phyloP scores from a whole-genome alignment of 2,329 filamentous ascomycete species.

The Dactylellina cionopaga region DNA sequence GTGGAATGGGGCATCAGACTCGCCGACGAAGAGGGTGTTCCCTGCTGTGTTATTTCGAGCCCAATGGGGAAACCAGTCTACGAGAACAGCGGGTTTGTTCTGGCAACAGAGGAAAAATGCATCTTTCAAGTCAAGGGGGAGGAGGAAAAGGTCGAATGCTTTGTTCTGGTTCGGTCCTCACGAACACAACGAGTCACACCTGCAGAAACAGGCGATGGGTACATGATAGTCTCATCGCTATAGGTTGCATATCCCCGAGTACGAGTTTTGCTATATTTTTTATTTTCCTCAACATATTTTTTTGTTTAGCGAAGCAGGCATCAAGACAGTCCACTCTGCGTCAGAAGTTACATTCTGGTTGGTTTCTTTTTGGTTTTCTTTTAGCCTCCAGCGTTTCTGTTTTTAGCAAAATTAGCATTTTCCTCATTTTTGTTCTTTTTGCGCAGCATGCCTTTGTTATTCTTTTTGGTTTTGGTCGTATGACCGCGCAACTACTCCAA shows the following conservation, averaged over 20 bases:
- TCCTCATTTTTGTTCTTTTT: not conserved
- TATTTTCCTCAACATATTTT: not conserved
- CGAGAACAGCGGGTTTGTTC: conserved; percentile 47
- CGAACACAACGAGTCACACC: conserved; percentile 38
- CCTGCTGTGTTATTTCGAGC: conserved; percentile 48
- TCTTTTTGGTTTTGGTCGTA: not conserved
- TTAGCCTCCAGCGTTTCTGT: not conserved
- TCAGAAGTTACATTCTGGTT: conserved; percentile 1
- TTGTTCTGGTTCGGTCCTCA: conserved; percentile 47
- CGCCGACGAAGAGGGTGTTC: conserved; percentile 48
- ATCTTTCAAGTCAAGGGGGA: conserved; percentile 50
- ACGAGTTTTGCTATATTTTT: not conserved
- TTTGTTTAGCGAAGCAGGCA: conserved; percentile 26
- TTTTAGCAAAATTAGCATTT: not conserved
- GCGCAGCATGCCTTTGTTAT: not conserved
- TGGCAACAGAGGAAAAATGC: conserved; percentile 46
- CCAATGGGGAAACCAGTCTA: conserved; percentile 47
- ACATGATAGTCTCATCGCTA: conserved; percentile 51
- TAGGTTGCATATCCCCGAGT: conserved; percentile 32
- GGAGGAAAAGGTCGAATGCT: conserved; percentile 49
- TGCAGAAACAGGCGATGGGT: conserved; percentile 46
- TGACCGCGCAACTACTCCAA: not conserved
- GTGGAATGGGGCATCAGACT: conserved; percentile 45
- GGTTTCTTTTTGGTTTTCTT: not conserved
- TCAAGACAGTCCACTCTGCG: conserved; percentile 25